phyloP scores from a whole-genome alignment of 23 red algal species.

The Gracilaria gracilis region DNA sequence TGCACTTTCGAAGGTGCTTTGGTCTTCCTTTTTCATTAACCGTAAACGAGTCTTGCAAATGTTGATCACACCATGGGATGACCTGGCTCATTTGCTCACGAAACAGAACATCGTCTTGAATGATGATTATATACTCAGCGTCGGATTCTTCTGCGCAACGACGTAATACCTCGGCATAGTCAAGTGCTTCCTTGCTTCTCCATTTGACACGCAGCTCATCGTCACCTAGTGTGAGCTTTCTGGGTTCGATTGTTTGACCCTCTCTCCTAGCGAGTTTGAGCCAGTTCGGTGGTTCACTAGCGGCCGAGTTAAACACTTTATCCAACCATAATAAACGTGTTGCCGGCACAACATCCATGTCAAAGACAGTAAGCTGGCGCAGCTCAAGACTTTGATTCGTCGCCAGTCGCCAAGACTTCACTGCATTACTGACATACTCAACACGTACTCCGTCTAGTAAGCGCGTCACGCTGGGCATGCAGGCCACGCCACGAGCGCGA shows the following conservation, averaged over 20 bases:
- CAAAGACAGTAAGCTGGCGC: slow-evolving; percentile 56
- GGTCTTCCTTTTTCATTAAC: slow-evolving; percentile 28
- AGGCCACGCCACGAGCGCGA: slow-evolving; percentile 23
- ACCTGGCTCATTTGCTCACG: slow-evolving; percentile 7
- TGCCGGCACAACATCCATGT: slow-evolving; percentile 39
- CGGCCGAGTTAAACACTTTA: background rate
- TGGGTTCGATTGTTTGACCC: background rate
- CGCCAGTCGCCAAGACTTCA: slow-evolving; percentile 69
- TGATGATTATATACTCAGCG: slow-evolving; percentile 34
- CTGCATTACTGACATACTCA: slow-evolving; percentile 73
- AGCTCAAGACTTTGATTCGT: slow-evolving; percentile 36
- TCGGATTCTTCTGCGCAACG: slow-evolving; percentile 48
- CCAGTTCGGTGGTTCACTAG: slow-evolving; percentile 25
- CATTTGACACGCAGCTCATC: slow-evolving; percentile 58
- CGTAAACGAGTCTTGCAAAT: slow-evolving; percentile 17
- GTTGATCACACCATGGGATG: slow-evolving; percentile 18
- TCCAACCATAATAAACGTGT: slow-evolving; percentile 3
- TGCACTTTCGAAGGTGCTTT: slow-evolving; percentile 28
- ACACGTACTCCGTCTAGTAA: background rate
- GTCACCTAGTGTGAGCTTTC: slow-evolving; percentile 58
- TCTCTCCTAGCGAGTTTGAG: slow-evolving; percentile 34
- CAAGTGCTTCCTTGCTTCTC: slow-evolving; percentile 74
- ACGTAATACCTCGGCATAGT: slow-evolving; percentile 68
- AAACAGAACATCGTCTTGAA: slow-evolving; percentile 82
- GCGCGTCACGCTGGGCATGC: slow-evolving; percentile 73